Percentiles rank a stretch among this genome's conserved stretches.
phyloP scores from a whole-genome alignment of 768 basidiomycete genomes.

The Boletus tylopilopsis region DNA sequence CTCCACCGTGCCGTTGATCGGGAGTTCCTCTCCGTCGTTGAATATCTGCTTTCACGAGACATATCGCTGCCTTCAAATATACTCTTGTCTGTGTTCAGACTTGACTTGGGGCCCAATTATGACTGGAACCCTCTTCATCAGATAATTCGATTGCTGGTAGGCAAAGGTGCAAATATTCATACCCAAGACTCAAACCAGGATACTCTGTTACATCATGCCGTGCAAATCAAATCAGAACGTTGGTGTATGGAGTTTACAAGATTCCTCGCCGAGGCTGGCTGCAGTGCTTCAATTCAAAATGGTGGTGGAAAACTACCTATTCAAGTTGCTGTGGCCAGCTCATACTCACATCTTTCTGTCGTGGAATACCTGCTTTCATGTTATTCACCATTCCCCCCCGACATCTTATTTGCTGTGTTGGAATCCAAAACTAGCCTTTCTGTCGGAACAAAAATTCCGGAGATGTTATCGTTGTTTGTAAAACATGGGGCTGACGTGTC shows the following conservation, averaged over 20 bases:
- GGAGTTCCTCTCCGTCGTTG: neutral
- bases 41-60: neutral
- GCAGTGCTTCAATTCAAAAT: no score
- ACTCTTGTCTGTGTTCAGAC: neutral
- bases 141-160: no score
- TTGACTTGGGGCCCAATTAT: neutral
- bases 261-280: neutral
- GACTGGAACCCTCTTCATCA: no score
- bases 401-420: no score
- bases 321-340: no score
- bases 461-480: neutral
- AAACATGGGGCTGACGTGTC: neutral
- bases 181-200: neutral
- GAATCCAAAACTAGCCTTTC: no score
- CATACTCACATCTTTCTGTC: no score
- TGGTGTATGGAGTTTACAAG: neutral
- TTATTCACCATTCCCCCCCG: no score
- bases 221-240: neutral
- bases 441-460: no score
- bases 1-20: neutral
- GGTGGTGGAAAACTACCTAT: no score
- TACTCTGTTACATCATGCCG: neutral
- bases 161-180: neutral
- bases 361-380: no score
- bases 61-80: neutral